Conservation (phyloP, 495 filamentous ascomycete genomes). For the Podospora australis region DNA sequence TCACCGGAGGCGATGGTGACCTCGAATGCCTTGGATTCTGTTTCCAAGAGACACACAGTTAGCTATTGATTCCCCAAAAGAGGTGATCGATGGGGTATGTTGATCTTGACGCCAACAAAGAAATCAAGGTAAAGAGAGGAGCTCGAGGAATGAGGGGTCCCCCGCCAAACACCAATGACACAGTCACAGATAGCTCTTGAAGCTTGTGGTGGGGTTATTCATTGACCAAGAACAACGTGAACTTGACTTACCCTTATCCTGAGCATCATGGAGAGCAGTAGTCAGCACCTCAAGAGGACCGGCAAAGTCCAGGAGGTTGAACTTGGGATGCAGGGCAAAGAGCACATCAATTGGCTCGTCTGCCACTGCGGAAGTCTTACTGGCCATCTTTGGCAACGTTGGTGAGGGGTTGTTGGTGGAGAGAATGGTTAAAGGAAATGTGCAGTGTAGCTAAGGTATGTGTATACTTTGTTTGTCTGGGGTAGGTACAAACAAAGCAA, state of each 20-base stretch:
- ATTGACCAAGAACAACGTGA: slow-evolving; percentile 1
- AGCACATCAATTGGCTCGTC: slow-evolving; percentile 48
- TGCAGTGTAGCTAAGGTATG: slow-evolving; percentile 7
- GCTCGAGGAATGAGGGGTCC: too few species aligned
- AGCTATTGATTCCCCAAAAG: too few species aligned
- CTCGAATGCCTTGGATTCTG: slow-evolving; percentile 56
- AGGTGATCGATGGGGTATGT: too few species aligned
- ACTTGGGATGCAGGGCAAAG: slow-evolving; percentile 44
- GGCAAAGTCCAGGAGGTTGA: slow-evolving; percentile 56
- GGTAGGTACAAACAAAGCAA: slow-evolving; percentile 6
- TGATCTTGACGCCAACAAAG: too few species aligned
- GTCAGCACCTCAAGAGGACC: slow-evolving; percentile 61
- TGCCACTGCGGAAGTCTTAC: slow-evolving; percentile 40
- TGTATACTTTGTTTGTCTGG: slow-evolving; percentile 9
- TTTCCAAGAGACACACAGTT: too few species aligned
- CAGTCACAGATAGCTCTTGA: too few species aligned
- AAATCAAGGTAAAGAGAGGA: too few species aligned
- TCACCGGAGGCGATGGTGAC: slow-evolving; percentile 57
- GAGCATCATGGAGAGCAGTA: slow-evolving; percentile 52
- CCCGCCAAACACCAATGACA: too few species aligned
- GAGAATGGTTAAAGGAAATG: too few species aligned
- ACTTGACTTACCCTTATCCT: slow-evolving; percentile 51
- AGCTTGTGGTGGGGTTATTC: too few species aligned
- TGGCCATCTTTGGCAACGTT: slow-evolving; percentile 39
- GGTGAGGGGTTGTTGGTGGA: slow-evolving; percentile 14